Evolutionary conservation across 768 basidiomycete genomes (phyloP).

Genomic region (Lyophyllum decastes): DNA sequence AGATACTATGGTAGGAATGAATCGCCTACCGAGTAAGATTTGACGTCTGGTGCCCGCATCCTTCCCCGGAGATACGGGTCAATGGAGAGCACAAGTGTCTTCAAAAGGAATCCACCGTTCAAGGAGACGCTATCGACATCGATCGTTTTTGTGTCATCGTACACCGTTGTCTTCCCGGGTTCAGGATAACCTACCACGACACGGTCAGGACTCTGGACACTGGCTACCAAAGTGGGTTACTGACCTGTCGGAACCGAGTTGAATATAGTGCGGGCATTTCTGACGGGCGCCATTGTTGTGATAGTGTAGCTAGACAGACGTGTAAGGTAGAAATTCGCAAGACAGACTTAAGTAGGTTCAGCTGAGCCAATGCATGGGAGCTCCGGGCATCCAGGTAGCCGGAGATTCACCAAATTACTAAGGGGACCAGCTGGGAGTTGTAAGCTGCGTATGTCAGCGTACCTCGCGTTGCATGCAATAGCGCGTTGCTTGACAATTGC

Average conservation of each 20-base stretch:
- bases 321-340: not conserved
- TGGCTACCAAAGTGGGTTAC: not conserved
- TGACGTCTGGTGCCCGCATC: conserved; percentile 34
- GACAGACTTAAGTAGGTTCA: no score
- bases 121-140: conserved; percentile 48
- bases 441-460: no score
- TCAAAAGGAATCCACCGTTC: conserved; percentile 49
- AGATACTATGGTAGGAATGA: not conserved
- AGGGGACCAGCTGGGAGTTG: not conserved
- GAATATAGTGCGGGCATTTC: not conserved
- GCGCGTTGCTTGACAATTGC: no score
- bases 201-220: not conserved
- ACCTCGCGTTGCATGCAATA: no score
- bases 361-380: no score
- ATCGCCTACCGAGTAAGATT: conserved; percentile 29
- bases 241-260: conserved; percentile 2
- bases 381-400: not conserved
- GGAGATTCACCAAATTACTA: not conserved
- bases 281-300: not conserved
- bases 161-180: conserved; percentile 45
- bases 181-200: conserved; percentile 34
- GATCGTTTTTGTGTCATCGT: conserved; percentile 47
- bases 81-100: conserved; percentile 46
- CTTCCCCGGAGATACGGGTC: conserved; percentile 42
- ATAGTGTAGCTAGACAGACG: not conserved